Evolutionary conservation across 2,329 filamentous ascomycete genomes (phyloP), one percentile per base, ranked within the genome.

Genomic region (Drechslerella dactyloides): DNA sequence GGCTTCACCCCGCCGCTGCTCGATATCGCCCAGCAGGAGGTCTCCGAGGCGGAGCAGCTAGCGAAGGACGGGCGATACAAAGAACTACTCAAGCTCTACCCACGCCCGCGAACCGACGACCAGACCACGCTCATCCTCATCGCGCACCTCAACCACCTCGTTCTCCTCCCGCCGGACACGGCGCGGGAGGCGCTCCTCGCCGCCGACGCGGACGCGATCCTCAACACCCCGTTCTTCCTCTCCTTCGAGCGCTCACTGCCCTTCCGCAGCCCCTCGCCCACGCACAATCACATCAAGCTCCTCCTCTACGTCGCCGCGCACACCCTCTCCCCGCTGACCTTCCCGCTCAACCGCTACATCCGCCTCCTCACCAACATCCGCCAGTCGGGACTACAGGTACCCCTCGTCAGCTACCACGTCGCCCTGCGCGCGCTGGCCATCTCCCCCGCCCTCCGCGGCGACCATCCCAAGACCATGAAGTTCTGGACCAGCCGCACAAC

Each of bases 161-260:
- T 65, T 30, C 42, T 66, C 42, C 59, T 58, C 13, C 40, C 42
- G 44, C 48, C 70, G 30, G 62, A 62, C 35, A 24, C 61, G 30
- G 56, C 57, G 30, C 17, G 30, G 6, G 42, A 15, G 23, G 64
- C 74, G 40, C 21, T 69, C 52, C n/a, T 74, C 48, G 76, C 84
- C 48, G 81, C 82, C 5, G 69, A 73, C 51, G 78, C 79, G 0
- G 74, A 78, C 23, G 81, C 83, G 72, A 75, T 59, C 17, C 68
- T 74, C 2, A 82, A 81, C 2, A 83, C 81, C 1, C 62, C 79
- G 4, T 83, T 83, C 65, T 73, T 84, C 30, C 76, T 75, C 27
- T 78, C 78, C 35, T 81, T 82, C 55, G 78, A 82, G 62, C 53
- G 56, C 2, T 73, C 60, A 6, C 70, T 75, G 23, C 63, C 75